These are phyloP conservation scores for Auriscalpium microsporum DNA, from an alignment of 768 basidiomycete species.

Conservation along the genomic window DNA sequence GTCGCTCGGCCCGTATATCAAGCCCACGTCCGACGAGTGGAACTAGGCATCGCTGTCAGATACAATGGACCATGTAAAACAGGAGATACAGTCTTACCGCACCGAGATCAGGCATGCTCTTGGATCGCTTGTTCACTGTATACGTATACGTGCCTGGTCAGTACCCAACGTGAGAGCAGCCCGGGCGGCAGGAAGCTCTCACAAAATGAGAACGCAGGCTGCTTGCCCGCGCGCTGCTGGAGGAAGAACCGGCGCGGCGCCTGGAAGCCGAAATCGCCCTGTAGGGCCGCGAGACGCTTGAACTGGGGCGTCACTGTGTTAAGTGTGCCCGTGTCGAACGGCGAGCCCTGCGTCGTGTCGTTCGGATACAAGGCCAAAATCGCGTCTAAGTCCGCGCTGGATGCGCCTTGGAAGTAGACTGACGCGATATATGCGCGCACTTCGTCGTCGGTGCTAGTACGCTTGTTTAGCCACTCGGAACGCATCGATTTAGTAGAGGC, in stretches of 20 bases:
- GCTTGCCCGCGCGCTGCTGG: constrained; percentile 11
- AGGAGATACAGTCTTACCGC: neutral
- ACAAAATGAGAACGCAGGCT: constrained; percentile 11
- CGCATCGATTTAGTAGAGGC: neutral
- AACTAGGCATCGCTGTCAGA: neutral
- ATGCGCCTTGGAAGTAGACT: neutral
- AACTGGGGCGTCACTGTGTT: constrained; percentile 12
- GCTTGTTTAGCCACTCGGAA: no score
- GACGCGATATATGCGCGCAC: neutral
- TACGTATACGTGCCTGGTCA: neutral
- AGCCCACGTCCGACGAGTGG: constrained; percentile 9
- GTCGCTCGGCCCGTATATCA: constrained; percentile 7
- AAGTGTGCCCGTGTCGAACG: constrained; percentile 1
- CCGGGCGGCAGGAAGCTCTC: neutral
- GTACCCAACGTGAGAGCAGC: neutral
- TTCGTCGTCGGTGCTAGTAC: neutral
- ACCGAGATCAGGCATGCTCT: neutral
- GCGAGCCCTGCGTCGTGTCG: neutral
- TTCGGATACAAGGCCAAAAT: neutral
- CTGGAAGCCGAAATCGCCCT: constrained; percentile 22
- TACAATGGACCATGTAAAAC: neutral
- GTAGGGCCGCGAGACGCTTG: constrained; percentile 22
- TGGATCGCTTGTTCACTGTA: neutral
- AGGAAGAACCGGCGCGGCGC: constrained; percentile 21
- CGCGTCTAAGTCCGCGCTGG: neutral